Evolutionary conservation across 2,329 filamentous ascomycete genomes (phyloP), one percentile per base, ranked within the genome.

Genomic region (Elsinoe batatas): DNA sequence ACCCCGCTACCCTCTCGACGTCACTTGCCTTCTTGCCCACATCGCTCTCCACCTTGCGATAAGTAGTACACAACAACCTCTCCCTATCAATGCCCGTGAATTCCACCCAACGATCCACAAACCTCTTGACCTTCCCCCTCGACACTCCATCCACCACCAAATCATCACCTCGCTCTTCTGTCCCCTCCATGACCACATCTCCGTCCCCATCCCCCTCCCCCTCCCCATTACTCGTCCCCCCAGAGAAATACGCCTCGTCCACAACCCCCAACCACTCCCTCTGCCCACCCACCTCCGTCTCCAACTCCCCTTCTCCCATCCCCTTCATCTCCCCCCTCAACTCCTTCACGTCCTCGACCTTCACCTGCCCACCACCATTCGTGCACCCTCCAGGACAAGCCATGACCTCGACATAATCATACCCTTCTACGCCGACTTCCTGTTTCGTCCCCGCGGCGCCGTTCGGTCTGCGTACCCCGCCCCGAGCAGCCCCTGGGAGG

Each of bases 301-400:
- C 65, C 64, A n/a, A 70, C 62, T 2, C 64, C 66, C 17, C 64
- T 61, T 7, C 54, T n/a, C 37, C 54, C 15, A 7, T 12, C 20
- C 32, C 35, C 51, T 2, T 63, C 20, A 3, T 63, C 64, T 60
- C 66, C 65, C 58, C 64, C 59, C 72, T 61, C 22, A 77, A 59
- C 4, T 70, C 69, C 40, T 70, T 73, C 5, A 87, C 81, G 67
- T 97, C 93, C 54, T 89, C 87, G 22, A 88, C 81, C 67, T 95
- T 95, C 67, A 98, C 84, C 74, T 98, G 93, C 0, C 93, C 93
- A 36, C 93, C 93, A 1, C 93, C 93, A 64, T 98, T 98, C 55
- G 93, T 98, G 73, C 93, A 98, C 2, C 93, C 93, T n/a, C 93
- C 93, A 0, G 93, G 93, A 69, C 93, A 98, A 12, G 93, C 93